These are phyloP conservation scores for Spergularia bocconei DNA, from an alignment of 148 eudicot species.

Conservation along the genomic window DNA sequence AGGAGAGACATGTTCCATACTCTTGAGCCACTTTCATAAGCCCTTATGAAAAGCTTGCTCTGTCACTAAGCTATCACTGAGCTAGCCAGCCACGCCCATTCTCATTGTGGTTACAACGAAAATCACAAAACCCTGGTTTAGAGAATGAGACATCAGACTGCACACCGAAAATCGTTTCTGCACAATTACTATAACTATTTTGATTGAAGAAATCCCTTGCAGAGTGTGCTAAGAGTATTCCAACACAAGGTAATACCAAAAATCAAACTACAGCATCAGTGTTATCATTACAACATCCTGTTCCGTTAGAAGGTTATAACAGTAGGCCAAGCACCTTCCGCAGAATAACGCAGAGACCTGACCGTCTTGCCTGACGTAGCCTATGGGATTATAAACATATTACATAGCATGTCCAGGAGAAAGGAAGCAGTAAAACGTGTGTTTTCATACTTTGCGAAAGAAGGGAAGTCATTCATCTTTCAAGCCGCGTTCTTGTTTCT, in stretches of 20 bases:
- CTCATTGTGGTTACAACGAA: not conserved
- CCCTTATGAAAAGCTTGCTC: not conserved
- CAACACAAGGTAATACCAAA: not conserved
- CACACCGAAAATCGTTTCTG: not conserved
- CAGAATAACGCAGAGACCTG: conserved; percentile 1
- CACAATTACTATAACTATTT: not conserved
- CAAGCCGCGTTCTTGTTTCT: conserved; percentile 34
- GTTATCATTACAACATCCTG: not conserved
- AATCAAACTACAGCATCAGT: not conserved
- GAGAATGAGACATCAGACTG: not conserved
- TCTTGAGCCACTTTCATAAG: not conserved
- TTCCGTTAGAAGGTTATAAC: not conserved
- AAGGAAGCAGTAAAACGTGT: not conserved
- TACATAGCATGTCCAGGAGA: not conserved
- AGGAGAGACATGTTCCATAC: not conserved
- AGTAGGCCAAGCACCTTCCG: too few species aligned
- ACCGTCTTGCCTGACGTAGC: not conserved
- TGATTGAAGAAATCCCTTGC: not conserved
- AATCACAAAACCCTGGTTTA: not conserved
- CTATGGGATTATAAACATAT: not conserved
- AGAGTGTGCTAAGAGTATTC: not conserved
- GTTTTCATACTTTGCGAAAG: not conserved
- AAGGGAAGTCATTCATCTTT: conserved; percentile 47
- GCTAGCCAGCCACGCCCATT: not conserved
- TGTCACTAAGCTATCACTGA: not conserved